These are phyloP conservation scores for Bondarzewia mesenterica DNA, from an alignment of 1,284 basidiomycete genomes.

Conservation along the genomic window DNA sequence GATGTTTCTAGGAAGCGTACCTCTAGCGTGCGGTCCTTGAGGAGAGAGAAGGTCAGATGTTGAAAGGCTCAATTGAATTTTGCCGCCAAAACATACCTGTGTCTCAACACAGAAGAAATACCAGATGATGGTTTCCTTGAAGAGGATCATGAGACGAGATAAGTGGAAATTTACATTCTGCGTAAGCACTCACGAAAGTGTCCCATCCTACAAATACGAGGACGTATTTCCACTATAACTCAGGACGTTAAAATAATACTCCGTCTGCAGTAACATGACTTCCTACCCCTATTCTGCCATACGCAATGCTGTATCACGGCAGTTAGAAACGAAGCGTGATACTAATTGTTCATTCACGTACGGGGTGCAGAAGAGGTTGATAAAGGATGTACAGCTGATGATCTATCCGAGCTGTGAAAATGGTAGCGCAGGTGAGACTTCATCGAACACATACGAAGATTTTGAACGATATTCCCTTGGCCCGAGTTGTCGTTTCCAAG, in stretches of 20 bases:
- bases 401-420: conserved; percentile 15
- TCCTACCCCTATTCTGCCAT: conserved; percentile 1
- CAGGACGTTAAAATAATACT: conserved; percentile 21
- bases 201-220: conserved; percentile 26
- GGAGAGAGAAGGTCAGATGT: neutral
- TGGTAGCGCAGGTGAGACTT: neutral
- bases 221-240: conserved; percentile 17
- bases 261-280: conserved; percentile 10
- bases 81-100: too few species aligned
- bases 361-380: conserved; percentile 23
- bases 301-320: neutral
- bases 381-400: conserved; percentile 17
- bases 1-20: neutral
- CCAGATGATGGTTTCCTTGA: conserved; percentile 23
- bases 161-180: neutral
- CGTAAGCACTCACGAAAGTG: conserved; percentile 18
- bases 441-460: conserved; percentile 21
- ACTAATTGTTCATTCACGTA: conserved; percentile 1
- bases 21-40: conserved; percentile 6
- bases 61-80: neutral
- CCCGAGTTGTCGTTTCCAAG: conserved; percentile 27
- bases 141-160: neutral
- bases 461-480: conserved; percentile 29
- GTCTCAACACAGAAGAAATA: conserved; percentile 29
- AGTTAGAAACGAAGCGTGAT: neutral